These are phyloP conservation scores for Deuterostichococcus epilithicus DNA, from an alignment of 139 green algal genomes.

Conservation along the genomic window DNA sequence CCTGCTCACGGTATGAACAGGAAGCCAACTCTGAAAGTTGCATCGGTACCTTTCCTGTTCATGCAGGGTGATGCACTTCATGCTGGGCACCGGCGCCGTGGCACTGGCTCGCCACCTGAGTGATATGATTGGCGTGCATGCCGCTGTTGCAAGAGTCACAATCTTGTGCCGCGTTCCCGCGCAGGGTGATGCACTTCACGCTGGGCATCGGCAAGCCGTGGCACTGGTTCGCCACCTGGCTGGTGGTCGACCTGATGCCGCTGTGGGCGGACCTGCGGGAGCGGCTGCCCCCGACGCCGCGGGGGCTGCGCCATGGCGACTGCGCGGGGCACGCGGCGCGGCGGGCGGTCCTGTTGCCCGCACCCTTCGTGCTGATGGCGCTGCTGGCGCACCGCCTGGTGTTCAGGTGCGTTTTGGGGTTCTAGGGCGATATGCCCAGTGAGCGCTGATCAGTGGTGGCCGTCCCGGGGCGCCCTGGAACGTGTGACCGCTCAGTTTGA, in stretches of 20 bases:
- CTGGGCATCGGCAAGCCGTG: constrained; percentile 75
- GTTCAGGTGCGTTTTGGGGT: background rate
- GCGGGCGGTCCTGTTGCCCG: constrained; percentile 8
- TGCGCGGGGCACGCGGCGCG: constrained; percentile 13
- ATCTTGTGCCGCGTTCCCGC: too few species aligned
- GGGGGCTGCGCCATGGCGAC: background rate
- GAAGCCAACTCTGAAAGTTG: too few species aligned
- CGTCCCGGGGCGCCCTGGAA: too few species aligned
- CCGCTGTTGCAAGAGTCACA: too few species aligned
- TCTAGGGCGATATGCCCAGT: background rate
- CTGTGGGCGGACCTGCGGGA: constrained; percentile 12
- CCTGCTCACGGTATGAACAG: too few species aligned
- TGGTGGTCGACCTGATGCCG: constrained; percentile 35
- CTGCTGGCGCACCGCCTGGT: constrained; percentile 4
- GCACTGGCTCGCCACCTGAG: constrained; percentile 63
- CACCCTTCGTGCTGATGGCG: constrained; percentile 6
- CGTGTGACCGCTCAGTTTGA: too few species aligned
- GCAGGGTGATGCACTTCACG: constrained; percentile 69
- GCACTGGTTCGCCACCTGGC: constrained; percentile 64
- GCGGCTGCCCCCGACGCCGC: constrained; percentile 8
- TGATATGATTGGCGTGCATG: too few species aligned
- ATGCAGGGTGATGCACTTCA: constrained; percentile 63
- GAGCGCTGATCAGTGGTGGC: too few species aligned
- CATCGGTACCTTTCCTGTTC: too few species aligned
- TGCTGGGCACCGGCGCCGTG: constrained; percentile 66